Base-by-base conservation (phyloP, 2,329 filamentous ascomycete species). In the Fusarium tricinctum region DNA sequence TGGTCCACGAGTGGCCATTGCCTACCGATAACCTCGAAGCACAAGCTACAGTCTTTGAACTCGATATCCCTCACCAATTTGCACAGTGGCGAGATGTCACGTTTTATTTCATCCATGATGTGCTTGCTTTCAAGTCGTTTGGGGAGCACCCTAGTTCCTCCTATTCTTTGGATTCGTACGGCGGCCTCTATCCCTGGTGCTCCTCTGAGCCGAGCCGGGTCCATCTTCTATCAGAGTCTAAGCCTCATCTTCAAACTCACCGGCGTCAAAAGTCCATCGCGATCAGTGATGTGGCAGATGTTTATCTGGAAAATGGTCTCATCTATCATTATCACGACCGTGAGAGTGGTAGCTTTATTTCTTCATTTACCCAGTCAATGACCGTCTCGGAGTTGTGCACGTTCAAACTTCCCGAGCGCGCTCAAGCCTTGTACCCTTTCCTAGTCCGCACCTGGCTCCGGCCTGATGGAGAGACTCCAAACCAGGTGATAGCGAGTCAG, bases 1-100 rank as follows among this genome's bases (percentile, higher is more conserved):
- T 42, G 0, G 71, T 86, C 10, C 79, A 87, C 61, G 88, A 91
- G 69, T 89, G 86, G 86, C 87, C 88, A 0, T 75, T 90, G 0
- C 82, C 86, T 0, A 30, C 42, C 0, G 17, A 78, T 1, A 1
- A 43, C 0, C n/a, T 65, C 0, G 28, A 78, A 15, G 80, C 80
- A 0, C 83, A 86, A 63, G 76, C 84, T 0, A 80, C 80, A 0
- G 78, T 89, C 0, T 90, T 90, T 35, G 87, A 90, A 63, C 75
- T 89, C 0, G 56, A 66, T 0, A 60, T 81, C 0, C 86, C 87
- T 0, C 0, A 13, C 0, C n/a, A 13, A 1, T 83, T 86, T 33
- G 70, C 70, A 0, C 46, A 67, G 2, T 89, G 87, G 87, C 78
- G 87, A 17, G 82, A 88, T 57, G 64, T 73, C 2, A 85, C 83